Conservation (phyloP, 2,329 filamentous ascomycete species). For the Trichoderma sp. region DNA sequence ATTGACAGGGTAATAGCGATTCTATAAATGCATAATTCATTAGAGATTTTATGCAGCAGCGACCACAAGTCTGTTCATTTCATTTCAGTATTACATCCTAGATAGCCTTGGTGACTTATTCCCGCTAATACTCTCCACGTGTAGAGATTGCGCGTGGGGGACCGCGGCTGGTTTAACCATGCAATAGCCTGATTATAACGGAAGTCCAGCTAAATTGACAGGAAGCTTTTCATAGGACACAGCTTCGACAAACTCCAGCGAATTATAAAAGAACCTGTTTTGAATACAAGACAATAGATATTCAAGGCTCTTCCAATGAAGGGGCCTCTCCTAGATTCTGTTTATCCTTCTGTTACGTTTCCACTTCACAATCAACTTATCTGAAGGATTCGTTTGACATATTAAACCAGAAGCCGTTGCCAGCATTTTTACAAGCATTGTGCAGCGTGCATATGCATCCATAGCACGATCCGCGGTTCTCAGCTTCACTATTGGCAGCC, state of each 20-base stretch:
- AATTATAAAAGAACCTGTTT: too few relatives aligned
- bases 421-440: not conserved
- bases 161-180: not conserved
- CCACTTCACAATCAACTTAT: not conserved
- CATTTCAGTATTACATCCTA: not conserved
- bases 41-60: too few relatives aligned
- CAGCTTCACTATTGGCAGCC: not conserved
- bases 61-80: not conserved
- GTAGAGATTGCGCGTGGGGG: not conserved
- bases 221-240: too few relatives aligned
- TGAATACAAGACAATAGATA: too few relatives aligned
- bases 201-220: too few relatives aligned
- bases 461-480: not conserved
- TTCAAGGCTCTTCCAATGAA: not conserved
- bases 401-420: not conserved
- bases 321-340: not conserved
- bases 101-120: not conserved
- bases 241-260: too few relatives aligned
- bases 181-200: not conserved
- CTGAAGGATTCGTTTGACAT: not conserved
- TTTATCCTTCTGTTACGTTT: not conserved
- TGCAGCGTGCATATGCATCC: not conserved
- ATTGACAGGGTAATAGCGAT: too few relatives aligned
- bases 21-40: too few relatives aligned
- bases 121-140: not conserved